Conservation (phyloP, 2,329 filamentous ascomycete species). For the Aspergillus unguis region DNA sequence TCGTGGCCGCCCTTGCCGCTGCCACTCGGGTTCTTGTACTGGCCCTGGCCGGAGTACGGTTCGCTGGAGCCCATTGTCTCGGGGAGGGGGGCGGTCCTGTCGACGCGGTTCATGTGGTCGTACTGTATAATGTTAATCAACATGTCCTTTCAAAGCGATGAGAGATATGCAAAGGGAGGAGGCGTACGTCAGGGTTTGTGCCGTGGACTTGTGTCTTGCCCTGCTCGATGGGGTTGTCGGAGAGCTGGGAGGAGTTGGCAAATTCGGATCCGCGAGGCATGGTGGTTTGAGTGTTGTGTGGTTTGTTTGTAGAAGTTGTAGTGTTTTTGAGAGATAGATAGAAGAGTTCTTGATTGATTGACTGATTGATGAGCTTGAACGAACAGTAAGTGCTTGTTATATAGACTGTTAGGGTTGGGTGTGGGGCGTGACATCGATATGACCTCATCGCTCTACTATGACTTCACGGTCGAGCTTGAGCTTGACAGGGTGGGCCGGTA, state of each 20-base stretch:
- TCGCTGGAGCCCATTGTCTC: conserved; percentile 30
- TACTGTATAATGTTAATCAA: conserved; percentile 15
- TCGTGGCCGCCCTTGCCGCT: conserved; percentile 40
- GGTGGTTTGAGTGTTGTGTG: background rate
- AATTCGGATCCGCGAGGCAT: conserved; percentile 43
- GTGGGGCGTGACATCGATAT: too few relatives aligned
- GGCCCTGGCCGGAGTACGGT: conserved; percentile 24
- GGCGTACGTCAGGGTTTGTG: conserved; percentile 29
- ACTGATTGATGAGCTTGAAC: background rate
- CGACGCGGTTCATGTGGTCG: conserved; percentile 28
- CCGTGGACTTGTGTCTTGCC: conserved; percentile 37
- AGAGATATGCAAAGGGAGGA: background rate
- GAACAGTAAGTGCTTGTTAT: too few relatives aligned
- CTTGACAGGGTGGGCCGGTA: too few relatives aligned
- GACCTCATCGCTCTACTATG: too few relatives aligned
- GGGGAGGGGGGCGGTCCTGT: conserved; percentile 36
- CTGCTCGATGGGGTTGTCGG: conserved; percentile 39
- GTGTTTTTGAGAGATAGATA: background rate
- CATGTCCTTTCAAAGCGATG: background rate
- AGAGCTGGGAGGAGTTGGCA: conserved; percentile 35
- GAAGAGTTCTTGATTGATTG: background rate
- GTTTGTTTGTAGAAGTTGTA: background rate
- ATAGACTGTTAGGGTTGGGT: too few relatives aligned
- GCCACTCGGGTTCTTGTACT: conserved; percentile 19
- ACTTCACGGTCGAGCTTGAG: too few relatives aligned